These are phyloP conservation scores for Centella asiatica DNA, from an alignment of 129 eudicot species.

Conservation along the genomic window DNA sequence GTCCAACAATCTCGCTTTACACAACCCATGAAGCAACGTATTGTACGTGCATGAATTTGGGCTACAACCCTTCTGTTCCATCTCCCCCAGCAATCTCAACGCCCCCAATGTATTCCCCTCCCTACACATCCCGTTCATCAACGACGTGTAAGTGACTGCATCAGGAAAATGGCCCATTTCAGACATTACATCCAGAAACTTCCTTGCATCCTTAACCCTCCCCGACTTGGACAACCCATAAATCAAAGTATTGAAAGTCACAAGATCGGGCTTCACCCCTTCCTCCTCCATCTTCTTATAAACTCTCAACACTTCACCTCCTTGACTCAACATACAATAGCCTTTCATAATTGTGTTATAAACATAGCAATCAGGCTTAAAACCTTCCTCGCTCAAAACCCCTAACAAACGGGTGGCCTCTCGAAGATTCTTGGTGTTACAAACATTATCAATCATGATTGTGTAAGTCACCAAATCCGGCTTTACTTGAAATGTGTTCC, in stretches of 20 bases:
- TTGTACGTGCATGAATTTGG: slow-evolving; percentile 86
- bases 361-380: slow-evolving; percentile 78
- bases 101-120: slow-evolving; percentile 76
- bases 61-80: slow-evolving; percentile 67
- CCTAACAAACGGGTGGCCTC: slow-evolving; percentile 74
- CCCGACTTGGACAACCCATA: slow-evolving; percentile 82
- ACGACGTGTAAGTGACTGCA: slow-evolving; percentile 80
- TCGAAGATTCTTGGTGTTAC: slow-evolving; percentile 66
- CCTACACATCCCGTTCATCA: slow-evolving; percentile 96
- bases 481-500: slow-evolving; percentile 31
- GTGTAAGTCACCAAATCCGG: slow-evolving; percentile 93
- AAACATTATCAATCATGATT: slow-evolving; percentile 86
- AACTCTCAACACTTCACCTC: slow-evolving; percentile 64
- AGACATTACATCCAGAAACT: slow-evolving; percentile 56
- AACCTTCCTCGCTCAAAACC: slow-evolving; percentile 58
- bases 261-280: slow-evolving; percentile 62
- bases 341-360: slow-evolving; percentile 96
- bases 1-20: slow-evolving; percentile 59
- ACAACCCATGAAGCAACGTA: slow-evolving; percentile 85
- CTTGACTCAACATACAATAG: slow-evolving; percentile 64
- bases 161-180: slow-evolving; percentile 72
- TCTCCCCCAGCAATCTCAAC: slow-evolving; percentile 52
- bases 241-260: slow-evolving; percentile 73
- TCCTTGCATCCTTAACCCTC: slow-evolving; percentile 69
- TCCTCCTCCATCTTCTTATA: slow-evolving; percentile 73